These are phyloP conservation scores for Rhipidocladum racemiflorum DNA, from an alignment of 176 grass and related monocot species.

Conservation along the genomic window DNA sequence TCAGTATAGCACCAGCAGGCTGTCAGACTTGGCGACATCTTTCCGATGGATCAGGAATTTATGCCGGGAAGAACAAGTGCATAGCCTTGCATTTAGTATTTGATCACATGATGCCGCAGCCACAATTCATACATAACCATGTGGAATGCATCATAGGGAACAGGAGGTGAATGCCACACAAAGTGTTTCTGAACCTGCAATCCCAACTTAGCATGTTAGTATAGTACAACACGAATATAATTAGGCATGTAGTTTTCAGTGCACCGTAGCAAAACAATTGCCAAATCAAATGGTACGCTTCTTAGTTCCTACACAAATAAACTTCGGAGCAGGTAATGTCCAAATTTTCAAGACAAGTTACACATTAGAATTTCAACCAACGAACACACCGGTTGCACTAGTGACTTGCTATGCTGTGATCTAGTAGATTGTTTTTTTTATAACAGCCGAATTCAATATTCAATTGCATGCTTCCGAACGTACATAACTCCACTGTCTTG, in stretches of 20 bases:
- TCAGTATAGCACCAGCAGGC: conserved; percentile 3
- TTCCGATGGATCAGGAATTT: background rate
- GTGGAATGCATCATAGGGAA: conserved; percentile 85
- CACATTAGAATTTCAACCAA: conserved; percentile 5
- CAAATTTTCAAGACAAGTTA: background rate
- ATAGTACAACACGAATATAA: background rate
- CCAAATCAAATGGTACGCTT: background rate
- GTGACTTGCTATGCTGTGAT: background rate
- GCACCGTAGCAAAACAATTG: background rate
- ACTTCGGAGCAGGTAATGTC: background rate
- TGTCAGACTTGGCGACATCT: background rate
- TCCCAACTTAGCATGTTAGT: conserved; percentile 26
- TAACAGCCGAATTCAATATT: background rate
- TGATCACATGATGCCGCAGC: conserved; percentile 88
- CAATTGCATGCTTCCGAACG: background rate
- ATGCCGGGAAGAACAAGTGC: background rate
- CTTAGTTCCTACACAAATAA: background rate
- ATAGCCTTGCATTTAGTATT: conserved; percentile 45
- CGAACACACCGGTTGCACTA: background rate
- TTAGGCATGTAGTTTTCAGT: background rate
- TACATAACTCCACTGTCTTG: background rate
- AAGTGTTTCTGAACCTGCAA: conserved; percentile 94
- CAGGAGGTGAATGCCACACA: conserved; percentile 87
- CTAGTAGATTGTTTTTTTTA: conserved; percentile 4
- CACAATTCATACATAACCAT: conserved; percentile 98